These are phyloP conservation scores for Aegilops tauschii DNA, from an alignment of 176 grass and related monocot genomes.

Conservation along the genomic window DNA sequence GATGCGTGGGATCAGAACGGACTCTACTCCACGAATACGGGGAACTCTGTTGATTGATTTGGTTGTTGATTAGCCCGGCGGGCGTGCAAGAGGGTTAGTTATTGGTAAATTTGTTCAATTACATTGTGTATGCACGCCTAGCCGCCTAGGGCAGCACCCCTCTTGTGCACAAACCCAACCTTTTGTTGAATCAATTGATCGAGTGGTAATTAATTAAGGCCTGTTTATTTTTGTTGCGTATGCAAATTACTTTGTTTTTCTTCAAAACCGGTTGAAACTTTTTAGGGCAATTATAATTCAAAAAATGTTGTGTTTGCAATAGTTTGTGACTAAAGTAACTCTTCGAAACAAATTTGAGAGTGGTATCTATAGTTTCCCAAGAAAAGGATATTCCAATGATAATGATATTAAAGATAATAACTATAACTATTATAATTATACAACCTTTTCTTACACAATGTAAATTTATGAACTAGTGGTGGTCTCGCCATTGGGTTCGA, in stretches of 20 bases:
- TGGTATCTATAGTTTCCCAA: background rate
- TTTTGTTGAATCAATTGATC: background rate
- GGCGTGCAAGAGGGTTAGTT: background rate
- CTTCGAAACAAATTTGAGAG: background rate
- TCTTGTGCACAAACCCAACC: background rate
- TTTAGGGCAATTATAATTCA: too few relatives aligned
- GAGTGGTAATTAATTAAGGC: background rate
- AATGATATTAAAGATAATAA: too few relatives aligned
- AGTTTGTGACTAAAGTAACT: background rate
- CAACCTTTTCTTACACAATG: too few relatives aligned
- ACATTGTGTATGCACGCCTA: slow-evolving; percentile 2
- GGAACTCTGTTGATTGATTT: background rate
- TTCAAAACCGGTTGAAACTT: too few relatives aligned
- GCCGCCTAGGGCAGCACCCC: background rate
- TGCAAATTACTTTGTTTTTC: background rate
- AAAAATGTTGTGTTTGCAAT: background rate
- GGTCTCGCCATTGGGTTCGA: background rate
- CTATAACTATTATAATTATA: too few relatives aligned
- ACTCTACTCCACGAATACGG: background rate
- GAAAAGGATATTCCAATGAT: background rate
- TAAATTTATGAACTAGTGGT: too few relatives aligned
- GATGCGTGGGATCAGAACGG: slow-evolving; percentile 30
- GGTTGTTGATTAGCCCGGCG: background rate
- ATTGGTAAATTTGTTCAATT: background rate
- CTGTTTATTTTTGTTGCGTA: background rate